Conservation (phyloP, 805 yeast genomes). For the Zygosaccharomyces gambellarensis region DNA sequence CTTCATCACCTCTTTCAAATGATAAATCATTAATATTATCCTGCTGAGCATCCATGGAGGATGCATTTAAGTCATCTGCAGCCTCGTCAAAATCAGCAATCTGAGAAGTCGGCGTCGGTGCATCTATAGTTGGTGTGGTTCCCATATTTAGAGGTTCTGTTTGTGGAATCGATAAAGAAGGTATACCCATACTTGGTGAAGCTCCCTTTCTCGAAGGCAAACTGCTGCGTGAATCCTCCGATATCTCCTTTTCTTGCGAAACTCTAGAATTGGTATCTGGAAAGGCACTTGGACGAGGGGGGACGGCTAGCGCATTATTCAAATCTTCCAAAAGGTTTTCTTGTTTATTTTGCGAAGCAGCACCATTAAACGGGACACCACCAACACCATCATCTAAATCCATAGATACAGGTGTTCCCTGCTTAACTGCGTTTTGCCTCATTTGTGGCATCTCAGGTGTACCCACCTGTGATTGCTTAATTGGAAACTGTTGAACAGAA, state of each 20-base stretch:
- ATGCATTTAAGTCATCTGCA: conserved; percentile 11
- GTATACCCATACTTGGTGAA: background rate
- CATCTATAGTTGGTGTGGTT: background rate
- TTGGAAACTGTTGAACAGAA: conserved; percentile 1
- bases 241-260: background rate
- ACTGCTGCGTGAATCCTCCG: conserved; percentile 2
- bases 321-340: conserved; percentile 23
- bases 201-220: background rate
- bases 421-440: background rate
- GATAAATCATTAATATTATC: conserved; percentile 33
- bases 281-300: conserved; percentile 22
- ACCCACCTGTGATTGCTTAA: background rate
- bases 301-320: conserved; percentile 25
- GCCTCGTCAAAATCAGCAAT: conserved; percentile 14
- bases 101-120: background rate
- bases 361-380: background rate
- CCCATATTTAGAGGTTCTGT: background rate
- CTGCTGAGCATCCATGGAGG: conserved; percentile 10
- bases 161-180: conserved; percentile 3
- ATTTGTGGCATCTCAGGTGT: conserved; percentile 3
- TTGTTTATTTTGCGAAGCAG: conserved; percentile 5
- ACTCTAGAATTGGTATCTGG: conserved; percentile 26
- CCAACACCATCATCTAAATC: background rate
- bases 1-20: conserved; percentile 34
- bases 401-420: background rate